A percentile compares a stretch with the other conserved stretches of the same genome.
Evolutionary conservation across 2,329 filamentous ascomycete genomes (phyloP).

Genomic region (Herpotrichia juniperi): DNA sequence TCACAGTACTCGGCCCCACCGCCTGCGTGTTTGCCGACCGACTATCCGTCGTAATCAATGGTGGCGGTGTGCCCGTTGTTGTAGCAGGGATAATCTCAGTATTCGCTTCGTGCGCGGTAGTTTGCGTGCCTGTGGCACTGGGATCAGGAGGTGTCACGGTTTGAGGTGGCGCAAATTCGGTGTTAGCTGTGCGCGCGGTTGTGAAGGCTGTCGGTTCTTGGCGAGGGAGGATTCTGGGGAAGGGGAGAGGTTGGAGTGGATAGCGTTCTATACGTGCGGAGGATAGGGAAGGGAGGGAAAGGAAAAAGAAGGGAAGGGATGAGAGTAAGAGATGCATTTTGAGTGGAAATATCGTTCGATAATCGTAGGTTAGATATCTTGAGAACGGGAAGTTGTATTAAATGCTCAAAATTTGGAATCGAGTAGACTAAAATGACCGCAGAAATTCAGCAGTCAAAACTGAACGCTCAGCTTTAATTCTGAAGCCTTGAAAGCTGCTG

Average conservation of each 20-base stretch:
- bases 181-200: conserved; percentile 6
- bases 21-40: conserved; percentile 11
- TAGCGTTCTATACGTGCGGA: not conserved
- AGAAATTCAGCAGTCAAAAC: too few relatives aligned
- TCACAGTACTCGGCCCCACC: too few relatives aligned
- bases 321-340: not conserved
- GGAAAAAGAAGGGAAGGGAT: not conserved
- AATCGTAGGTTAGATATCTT: too few relatives aligned
- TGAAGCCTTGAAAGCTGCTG: not conserved
- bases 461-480: conserved; percentile 2
- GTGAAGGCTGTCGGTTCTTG: conserved; percentile 8
- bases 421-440: too few relatives aligned
- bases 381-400: too few relatives aligned
- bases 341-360: not conserved
- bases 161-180: conserved; percentile 6
- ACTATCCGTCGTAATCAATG: conserved; percentile 7
- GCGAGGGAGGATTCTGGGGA: conserved; percentile 2
- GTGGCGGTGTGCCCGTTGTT: conserved; percentile 1
- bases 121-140: conserved; percentile 1
- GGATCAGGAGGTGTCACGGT: conserved; percentile 2
- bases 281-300: not conserved
- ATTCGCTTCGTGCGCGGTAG: conserved; percentile 7
- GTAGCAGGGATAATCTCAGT: conserved; percentile 8
- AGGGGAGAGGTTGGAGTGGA: not conserved
- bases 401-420: too few relatives aligned